Conservation (phyloP, 352 stramenopile species). For the Phytopythium kandeliae region DNA sequence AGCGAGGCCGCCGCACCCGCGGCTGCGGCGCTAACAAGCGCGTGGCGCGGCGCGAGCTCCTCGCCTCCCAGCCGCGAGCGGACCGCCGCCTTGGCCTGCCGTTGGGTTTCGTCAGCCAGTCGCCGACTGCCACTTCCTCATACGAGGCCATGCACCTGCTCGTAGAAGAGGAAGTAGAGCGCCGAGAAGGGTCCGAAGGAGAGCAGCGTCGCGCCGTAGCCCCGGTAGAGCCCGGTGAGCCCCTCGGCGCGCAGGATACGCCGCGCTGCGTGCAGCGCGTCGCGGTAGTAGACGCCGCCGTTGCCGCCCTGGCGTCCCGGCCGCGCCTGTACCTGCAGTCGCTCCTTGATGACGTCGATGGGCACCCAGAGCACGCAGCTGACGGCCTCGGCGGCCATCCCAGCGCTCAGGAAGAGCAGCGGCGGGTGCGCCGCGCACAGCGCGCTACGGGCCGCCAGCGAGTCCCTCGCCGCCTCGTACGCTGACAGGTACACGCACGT, state of each 20-base stretch:
- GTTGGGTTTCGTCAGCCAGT: no score
- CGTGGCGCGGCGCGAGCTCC: slow-evolving; percentile 56
- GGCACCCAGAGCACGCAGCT: slow-evolving; percentile 98
- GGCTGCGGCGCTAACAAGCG: slow-evolving; percentile 57
- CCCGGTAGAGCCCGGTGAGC: slow-evolving; percentile 91
- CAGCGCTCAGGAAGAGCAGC: slow-evolving; percentile 62
- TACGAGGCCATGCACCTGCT: slow-evolving; percentile 66
- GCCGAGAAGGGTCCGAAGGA: slow-evolving; percentile 98
- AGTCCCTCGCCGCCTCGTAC: slow-evolving; percentile 90
- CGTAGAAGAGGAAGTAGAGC: slow-evolving; percentile 98
- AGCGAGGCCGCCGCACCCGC: slow-evolving; percentile 91
- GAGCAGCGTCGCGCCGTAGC: slow-evolving; percentile 93
- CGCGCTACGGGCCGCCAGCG: slow-evolving; percentile 26
- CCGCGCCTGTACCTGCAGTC: slow-evolving; percentile 93
- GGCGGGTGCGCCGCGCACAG: slow-evolving; percentile 43
- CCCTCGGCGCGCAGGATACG: slow-evolving; percentile 91
- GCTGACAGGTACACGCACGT: slow-evolving; percentile 96
- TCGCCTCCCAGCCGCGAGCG: slow-evolving; percentile 30
- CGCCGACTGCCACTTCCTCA: no score
- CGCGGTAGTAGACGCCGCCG: slow-evolving; percentile 85
- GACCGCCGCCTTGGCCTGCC: slow-evolving; percentile 53
- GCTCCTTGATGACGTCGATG: slow-evolving; percentile 99
- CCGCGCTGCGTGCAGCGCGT: slow-evolving; percentile 85
- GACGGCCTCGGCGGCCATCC: slow-evolving; percentile 68
- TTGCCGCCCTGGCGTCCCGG: slow-evolving; percentile 2